Evolutionary conservation across 306 rosid species (phyloP).

Genomic region (Sophora flavescens): DNA sequence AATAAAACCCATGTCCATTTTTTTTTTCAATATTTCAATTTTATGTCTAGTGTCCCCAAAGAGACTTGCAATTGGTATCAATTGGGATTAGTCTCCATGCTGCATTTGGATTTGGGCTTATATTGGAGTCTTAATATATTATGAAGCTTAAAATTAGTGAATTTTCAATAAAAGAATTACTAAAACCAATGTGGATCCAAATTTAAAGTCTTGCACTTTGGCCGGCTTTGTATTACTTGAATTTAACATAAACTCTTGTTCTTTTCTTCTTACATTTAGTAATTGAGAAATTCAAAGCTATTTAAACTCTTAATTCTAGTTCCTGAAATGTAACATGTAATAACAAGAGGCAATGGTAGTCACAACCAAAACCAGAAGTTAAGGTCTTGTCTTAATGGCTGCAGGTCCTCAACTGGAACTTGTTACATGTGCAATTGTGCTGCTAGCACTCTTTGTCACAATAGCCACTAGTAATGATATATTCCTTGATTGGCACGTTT

Average conservation of each 20-base stretch:
- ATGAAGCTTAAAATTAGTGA: neutral
- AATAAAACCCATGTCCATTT: neutral
- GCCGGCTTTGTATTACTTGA: slow-evolving; percentile 50
- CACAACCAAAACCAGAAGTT: slow-evolving; percentile 4
- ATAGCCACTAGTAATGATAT: slow-evolving; percentile 46
- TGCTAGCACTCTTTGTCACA: slow-evolving; percentile 38
- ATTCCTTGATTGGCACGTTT: slow-evolving; percentile 68
- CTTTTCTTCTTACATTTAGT: neutral
- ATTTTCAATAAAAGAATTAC: slow-evolving; percentile 1
- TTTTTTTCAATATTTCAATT: neutral
- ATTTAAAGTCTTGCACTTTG: slow-evolving; percentile 29
- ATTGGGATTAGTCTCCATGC: no score
- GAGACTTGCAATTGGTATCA: no score
- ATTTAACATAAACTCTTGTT: slow-evolving; percentile 29
- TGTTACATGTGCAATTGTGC: slow-evolving; percentile 23
- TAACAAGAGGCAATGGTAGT: neutral
- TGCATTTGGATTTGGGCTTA: neutral
- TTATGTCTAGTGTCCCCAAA: neutral
- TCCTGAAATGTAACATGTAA: neutral
- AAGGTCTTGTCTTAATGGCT: slow-evolving; percentile 48
- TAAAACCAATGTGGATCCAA: slow-evolving; percentile 25
- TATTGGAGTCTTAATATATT: neutral
- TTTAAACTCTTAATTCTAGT: slow-evolving; percentile 12
- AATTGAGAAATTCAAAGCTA: slow-evolving; percentile 33
- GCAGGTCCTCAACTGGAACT: slow-evolving; percentile 28